phyloP scores from a whole-genome alignment of 495 filamentous ascomycete genomes.

The Staphylotrichum tortipilum region DNA sequence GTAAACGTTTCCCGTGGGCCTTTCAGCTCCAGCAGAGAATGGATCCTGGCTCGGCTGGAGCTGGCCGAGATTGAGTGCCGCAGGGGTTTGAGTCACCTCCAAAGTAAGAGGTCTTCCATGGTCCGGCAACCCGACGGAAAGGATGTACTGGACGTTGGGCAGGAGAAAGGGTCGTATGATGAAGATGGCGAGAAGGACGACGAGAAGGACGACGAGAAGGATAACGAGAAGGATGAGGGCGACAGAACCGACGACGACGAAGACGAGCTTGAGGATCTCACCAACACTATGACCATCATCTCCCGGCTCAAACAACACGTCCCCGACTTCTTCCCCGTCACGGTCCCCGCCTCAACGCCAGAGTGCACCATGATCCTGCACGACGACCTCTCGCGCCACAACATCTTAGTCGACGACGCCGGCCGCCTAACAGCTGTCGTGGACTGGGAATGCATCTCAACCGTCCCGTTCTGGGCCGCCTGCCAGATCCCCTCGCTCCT shows the following conservation, averaged over 20 bases:
- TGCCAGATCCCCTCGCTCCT: slow-evolving; percentile 27
- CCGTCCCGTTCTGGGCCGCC: slow-evolving; percentile 28
- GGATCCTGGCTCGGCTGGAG: background rate
- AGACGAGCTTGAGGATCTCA: slow-evolving; percentile 6
- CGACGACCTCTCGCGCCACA: slow-evolving; percentile 31
- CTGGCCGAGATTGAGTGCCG: slow-evolving; percentile 2
- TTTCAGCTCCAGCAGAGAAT: slow-evolving; percentile 1
- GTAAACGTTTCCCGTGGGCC: slow-evolving; percentile 1
- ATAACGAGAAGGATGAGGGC: background rate
- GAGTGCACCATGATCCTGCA: slow-evolving; percentile 26
- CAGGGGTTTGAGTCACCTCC: background rate
- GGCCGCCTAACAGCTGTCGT: slow-evolving; percentile 30
- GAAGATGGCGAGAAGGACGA: background rate
- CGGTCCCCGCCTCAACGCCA: slow-evolving; percentile 4
- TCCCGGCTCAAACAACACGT: background rate
- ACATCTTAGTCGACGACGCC: slow-evolving; percentile 32
- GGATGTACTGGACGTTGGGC: too few relatives aligned
- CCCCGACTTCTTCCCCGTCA: slow-evolving; percentile 12
- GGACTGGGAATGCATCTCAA: slow-evolving; percentile 40
- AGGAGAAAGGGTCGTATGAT: background rate
- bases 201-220: background rate
- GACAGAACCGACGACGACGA: background rate
- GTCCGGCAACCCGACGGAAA: background rate
- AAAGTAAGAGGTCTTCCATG: background rate
- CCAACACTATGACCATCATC: slow-evolving; percentile 1